Evolutionary conservation across 495 filamentous ascomycete genomes (phyloP), one percentile per base, ranked within the genome.

Genomic region (Trichoderma orchidacearum): DNA sequence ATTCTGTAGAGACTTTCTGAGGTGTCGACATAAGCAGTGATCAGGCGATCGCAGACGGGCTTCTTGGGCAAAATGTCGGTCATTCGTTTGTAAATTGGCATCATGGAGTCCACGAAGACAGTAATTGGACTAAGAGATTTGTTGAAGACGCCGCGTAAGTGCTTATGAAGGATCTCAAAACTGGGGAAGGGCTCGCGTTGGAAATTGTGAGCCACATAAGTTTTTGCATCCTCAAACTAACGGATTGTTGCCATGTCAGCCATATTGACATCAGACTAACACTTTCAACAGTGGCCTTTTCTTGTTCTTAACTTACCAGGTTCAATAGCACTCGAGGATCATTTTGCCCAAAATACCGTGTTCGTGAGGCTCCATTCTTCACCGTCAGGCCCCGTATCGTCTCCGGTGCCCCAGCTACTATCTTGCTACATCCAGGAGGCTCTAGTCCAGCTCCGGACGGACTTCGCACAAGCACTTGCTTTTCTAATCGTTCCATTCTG

Each of bases 1-100:
- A 84, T 71, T 7, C 79, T 77, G 60, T 80, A 74, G 23, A 76
- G 56, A 6, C 65, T 69, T 53, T 78, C 76, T 5, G 71, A 70
- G 9, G 70, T 70, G 30, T 56, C 57, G 32, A 80, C 62, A 56
- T 80, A 80, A 21, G 64, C 58, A 38, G 68, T 59, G 13, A 80
- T 30, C 2, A 72, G 61, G 3, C 60, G 60, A 36, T 72, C 70
- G 58, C 70, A 72, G n/a, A 67, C 62, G 0, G 45, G 27, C 54
- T 56, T 66, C 15, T 55, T 63, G 7, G 70, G 70, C 29, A 72
- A 45, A 8, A 72, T 64, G 60, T 72, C 68, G 3, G 63, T 61
- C 70, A 72, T 72, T 31, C 70, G 68, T 53, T 70, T 65, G 55
- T 68, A 64, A n/a, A 72, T 66, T 2, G 70, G 67, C 55, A 67